These are phyloP conservation scores for Collybiopsis luxurians DNA, from an alignment of 768 basidiomycete species.

Conservation along the genomic window DNA sequence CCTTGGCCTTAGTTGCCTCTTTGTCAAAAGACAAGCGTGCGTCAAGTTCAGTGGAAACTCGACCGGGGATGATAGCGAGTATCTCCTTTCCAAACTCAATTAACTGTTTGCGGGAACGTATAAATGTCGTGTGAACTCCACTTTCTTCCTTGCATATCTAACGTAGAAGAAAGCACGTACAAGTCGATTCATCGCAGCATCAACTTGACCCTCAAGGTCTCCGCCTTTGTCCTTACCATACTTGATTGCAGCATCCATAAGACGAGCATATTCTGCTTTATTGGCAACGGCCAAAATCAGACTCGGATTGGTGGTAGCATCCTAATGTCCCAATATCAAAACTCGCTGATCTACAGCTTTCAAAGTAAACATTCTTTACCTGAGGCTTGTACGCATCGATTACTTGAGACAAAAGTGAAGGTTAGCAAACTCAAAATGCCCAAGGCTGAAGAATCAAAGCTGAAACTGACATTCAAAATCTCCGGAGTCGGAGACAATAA, in stretches of 20 bases:
- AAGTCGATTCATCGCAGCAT: constrained; percentile 84
- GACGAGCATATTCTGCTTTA: constrained; percentile 79
- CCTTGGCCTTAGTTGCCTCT: constrained; percentile 87
- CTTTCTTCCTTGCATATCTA: too few relatives aligned
- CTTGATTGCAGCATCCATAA: constrained; percentile 74
- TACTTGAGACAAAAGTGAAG: constrained; percentile 47
- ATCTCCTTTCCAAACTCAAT: constrained; percentile 98
- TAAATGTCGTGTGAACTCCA: not conserved
- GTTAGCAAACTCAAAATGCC: constrained; percentile 8
- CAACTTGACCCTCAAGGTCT: constrained; percentile 68
- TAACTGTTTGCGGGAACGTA: constrained; percentile 49
- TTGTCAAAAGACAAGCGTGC: constrained; percentile 97
- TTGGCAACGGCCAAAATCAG: constrained; percentile 91
- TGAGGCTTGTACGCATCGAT: constrained; percentile 98
- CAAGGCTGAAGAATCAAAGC: not conserved
- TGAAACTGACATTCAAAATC: constrained; percentile 76
- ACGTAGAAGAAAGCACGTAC: constrained; percentile 43
- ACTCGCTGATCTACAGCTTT: not conserved
- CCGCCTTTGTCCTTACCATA: constrained; percentile 82
- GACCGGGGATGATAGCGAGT: constrained; percentile 91
- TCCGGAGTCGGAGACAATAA: constrained; percentile 96
- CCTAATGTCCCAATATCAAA: constrained; percentile 38
- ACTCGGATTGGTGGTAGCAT: constrained; percentile 98
- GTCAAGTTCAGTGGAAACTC: constrained; percentile 99
- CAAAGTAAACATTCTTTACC: constrained; percentile 29